phyloP scores from a whole-genome alignment of 768 basidiomycete genomes.

The Boletus rubroflammeus region DNA sequence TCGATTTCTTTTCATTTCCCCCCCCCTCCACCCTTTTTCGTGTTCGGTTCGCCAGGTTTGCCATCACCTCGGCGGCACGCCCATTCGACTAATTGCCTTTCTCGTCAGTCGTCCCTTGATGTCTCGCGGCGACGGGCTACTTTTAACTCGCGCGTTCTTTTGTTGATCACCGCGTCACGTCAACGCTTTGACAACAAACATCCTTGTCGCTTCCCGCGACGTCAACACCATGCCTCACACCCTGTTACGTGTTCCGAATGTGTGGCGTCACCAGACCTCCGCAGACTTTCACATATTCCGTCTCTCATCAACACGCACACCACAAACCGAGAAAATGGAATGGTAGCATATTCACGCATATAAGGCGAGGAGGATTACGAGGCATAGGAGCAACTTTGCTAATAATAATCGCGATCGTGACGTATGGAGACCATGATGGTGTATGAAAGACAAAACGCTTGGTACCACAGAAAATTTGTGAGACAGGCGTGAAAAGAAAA shows the following conservation, averaged over 20 bases:
- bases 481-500: neutral
- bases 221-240: neutral
- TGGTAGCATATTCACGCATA: conserved; percentile 17
- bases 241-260: neutral
- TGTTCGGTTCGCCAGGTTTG: neutral
- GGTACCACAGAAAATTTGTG: conserved; percentile 15
- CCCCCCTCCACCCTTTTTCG: neutral
- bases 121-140: conserved; percentile 2
- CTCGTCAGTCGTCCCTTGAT: conserved; percentile 4
- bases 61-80: conserved; percentile 6
- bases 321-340: neutral
- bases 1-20: neutral
- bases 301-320: neutral
- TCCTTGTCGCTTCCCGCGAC: conserved; percentile 4
- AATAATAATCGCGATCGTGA: conserved; percentile 22
- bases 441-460: conserved; percentile 13
- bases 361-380: conserved; percentile 13
- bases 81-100: neutral
- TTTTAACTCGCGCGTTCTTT: conserved; percentile 2
- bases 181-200: conserved; percentile 1
- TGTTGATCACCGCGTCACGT: conserved; percentile 15
- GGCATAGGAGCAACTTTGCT: conserved; percentile 16
- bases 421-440: conserved; percentile 7
- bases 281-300: neutral
- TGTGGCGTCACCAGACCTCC: neutral